Base-by-base conservation (phyloP, 345 rosid genomes). In the Brassica carinata region DNA sequence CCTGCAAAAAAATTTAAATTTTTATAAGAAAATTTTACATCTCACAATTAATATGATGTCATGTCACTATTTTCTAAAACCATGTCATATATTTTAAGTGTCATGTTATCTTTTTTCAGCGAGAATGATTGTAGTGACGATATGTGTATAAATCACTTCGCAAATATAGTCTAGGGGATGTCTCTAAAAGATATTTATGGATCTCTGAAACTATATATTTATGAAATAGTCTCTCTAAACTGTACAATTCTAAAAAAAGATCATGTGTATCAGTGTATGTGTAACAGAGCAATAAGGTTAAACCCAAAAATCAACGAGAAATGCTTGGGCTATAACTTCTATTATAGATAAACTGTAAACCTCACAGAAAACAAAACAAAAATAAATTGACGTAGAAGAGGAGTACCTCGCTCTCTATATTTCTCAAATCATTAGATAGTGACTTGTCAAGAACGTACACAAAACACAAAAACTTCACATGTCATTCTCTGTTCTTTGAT, bases 401-500 rank as follows among this genome's bases (percentile, higher is more conserved):
- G 78, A 74, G 38, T 48, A 26, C 8, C 5, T 63, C 26, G 58
- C 71, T 64, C 43, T 61, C 9, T 69, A 17, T 69, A 27, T 63
- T 65, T 80, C 36, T 53, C 67, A 38, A 63, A 80, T 69, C 83
- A 65, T 79, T 62, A 26, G 79, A 80, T 6, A 64, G 31, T 38
- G 84, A 76, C 84, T 40, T 71, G 64, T 75, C 77, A 31, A 81
- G 55, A 71, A 71, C 68, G 53, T 75, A 81, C 80, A 70, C 61
- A 74, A 63, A 80, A 69, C 72, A 43, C 26, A 58, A 74, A 69
- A 71, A 11, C 7, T 2, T 71, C 73, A 71, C 80, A 69, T 81
- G 68, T 81, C 76, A 68, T 69, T 75, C 58, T 64, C 19, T 64
- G 65, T 36, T 70, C 11, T 53, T 80, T 43, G 51, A 14, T 48